Evolutionary conservation across 2,329 filamentous ascomycete genomes (phyloP), one percentile per base, ranked within the genome.

Genomic region (Aureobasidium namibiae): DNA sequence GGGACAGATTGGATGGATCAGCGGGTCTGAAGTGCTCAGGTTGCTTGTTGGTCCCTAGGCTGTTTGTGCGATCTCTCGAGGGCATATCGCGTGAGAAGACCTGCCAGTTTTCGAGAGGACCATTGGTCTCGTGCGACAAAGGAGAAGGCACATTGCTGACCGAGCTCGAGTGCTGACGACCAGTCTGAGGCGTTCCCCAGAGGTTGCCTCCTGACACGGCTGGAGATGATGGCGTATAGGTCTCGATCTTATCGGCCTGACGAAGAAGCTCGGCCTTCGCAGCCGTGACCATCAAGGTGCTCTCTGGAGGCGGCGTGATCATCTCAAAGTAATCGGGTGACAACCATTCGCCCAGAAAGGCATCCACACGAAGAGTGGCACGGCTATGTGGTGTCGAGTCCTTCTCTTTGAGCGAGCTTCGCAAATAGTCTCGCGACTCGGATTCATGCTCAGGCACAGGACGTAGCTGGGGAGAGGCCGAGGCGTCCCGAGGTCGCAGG

Each of bases 271-370:
- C 90, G 24, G 89, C 89, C 73, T 96, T 97, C 31, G 94, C 92
- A 41, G 84, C 84, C 26, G 89, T 88, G 2, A 97, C 79, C 90
- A 99, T 95, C 74, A 94, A 82, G 4, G 87, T 83, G 3, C 90
- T 92, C 44, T 85, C 84, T 0, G 94, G 94, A 11, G 94, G 94
- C 3, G 91, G 89, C 0, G 89, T 92, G 64, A 96, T 96, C 56
- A 88, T 82, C 63, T 96, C 91, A 68, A 92, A 99, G 72, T 99
- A 99, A 68, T 92, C 87, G 1, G 91, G 90, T 1, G 88, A 89
- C 31, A 97, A 80, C 94, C 94, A 99, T 78, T 99, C 94, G 50
- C 94, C 92, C 0, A 99, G 80, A 69, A 95, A 96, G 0, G 92
- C 88, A 73, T 99, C 94, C 6, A 99, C 81, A 0, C 94, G 87